These are phyloP conservation scores for Metrosideros polymorpha DNA, from an alignment of 441 rosid genomes.

Conservation along the genomic window DNA sequence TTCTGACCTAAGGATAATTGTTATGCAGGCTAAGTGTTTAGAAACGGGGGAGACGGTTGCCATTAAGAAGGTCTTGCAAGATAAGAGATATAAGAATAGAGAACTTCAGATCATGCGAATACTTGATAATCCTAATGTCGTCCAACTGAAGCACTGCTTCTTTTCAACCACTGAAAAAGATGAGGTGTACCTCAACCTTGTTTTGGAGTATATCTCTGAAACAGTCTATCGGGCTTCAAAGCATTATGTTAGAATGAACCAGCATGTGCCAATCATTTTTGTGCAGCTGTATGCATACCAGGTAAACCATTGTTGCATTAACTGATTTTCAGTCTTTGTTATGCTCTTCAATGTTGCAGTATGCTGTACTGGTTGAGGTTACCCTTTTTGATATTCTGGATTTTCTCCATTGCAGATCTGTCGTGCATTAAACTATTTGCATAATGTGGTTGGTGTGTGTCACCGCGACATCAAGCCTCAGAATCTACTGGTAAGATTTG, in stretches of 20 bases:
- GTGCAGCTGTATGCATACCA: slow-evolving; percentile 12
- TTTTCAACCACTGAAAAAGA: slow-evolving; percentile 14
- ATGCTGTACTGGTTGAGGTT: neutral
- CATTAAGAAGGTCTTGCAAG: slow-evolving; percentile 17
- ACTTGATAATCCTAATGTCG: slow-evolving; percentile 6
- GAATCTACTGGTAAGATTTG: slow-evolving; percentile 8
- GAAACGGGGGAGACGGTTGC: slow-evolving; percentile 11
- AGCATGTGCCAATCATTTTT: slow-evolving; percentile 7
- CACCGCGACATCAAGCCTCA: slow-evolving; percentile 18
- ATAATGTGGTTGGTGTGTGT: slow-evolving; percentile 11
- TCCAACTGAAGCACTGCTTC: slow-evolving; percentile 11
- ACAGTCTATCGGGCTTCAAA: slow-evolving; percentile 11
- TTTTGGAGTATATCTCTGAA: slow-evolving; percentile 10
- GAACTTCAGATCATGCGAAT: slow-evolving; percentile 17
- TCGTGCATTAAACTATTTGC: slow-evolving; percentile 11
- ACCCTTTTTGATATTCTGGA: neutral
- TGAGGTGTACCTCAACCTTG: slow-evolving; percentile 15
- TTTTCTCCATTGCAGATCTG: slow-evolving; percentile 6
- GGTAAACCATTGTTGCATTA: neutral
- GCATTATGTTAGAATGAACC: slow-evolving; percentile 11
- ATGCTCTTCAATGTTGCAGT: neutral
- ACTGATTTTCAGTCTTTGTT: neutral
- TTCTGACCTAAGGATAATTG: neutral
- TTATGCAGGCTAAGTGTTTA: slow-evolving; percentile 12
- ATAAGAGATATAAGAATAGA: slow-evolving; percentile 12